Percentiles rank a stretch among this genome's conserved stretches.
Conservation (phyloP, 257 asterid genomes). For the Fraxinus pennsylvanica region DNA sequence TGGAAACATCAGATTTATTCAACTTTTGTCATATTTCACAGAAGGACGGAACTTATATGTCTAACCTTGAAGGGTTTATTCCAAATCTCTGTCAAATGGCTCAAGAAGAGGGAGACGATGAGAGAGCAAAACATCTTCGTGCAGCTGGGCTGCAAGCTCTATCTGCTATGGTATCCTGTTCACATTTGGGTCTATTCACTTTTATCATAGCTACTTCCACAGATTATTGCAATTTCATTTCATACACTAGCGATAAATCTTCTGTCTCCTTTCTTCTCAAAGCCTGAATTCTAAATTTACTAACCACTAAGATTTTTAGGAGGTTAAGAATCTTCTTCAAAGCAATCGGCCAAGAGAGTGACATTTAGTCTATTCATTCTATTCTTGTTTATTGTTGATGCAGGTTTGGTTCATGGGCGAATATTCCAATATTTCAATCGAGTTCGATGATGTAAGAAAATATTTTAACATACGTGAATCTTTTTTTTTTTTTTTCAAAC, state of each 20-base stretch:
- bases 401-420: slow-evolving; percentile 99
- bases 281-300: background rate
- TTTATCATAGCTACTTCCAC: background rate
- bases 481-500: background rate
- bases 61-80: slow-evolving; percentile 77
- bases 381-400: slow-evolving; percentile 22
- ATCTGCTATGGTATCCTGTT: slow-evolving; percentile 70
- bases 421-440: slow-evolving; percentile 81
- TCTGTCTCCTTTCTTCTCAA: background rate
- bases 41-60: slow-evolving; percentile 90
- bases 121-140: slow-evolving; percentile 51
- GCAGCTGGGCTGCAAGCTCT: slow-evolving; percentile 83
- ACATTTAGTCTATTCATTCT: slow-evolving; percentile 16
- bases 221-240: background rate
- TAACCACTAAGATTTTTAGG: background rate
- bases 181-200: background rate
- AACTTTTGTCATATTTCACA: slow-evolving; percentile 37
- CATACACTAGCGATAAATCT: background rate
- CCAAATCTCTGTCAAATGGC: slow-evolving; percentile 92
- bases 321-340: background rate
- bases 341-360: background rate
- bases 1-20: slow-evolving; percentile 19
- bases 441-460: slow-evolving; percentile 81
- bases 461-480: background rate
- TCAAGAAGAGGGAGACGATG: slow-evolving; percentile 89